Percentiles rank a stretch among this genome's conserved stretches.
phyloP scores from a whole-genome alignment of 2,329 filamentous ascomycete species.

The Xylaria sp. region DNA sequence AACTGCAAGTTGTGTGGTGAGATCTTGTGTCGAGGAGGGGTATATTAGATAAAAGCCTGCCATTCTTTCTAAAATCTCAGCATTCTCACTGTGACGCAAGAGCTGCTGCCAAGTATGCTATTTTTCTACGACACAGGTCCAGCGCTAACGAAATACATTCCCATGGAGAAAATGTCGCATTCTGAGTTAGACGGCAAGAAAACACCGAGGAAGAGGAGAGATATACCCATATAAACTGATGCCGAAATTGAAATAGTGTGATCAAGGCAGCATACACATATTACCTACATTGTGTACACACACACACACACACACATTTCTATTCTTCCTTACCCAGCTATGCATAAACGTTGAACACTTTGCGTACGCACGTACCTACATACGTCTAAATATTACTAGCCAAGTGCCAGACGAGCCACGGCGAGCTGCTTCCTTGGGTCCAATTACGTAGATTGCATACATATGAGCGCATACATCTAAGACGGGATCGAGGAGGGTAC shows the following conservation, averaged over 20 bases:
- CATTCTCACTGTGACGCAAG: slow-evolving; percentile 16
- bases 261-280: slow-evolving; percentile 17
- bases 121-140: not conserved
- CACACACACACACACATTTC: not conserved
- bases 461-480: slow-evolving; percentile 20
- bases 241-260: slow-evolving; percentile 21
- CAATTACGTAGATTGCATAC: slow-evolving; percentile 21
- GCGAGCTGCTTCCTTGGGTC: slow-evolving; percentile 23
- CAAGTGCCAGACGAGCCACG: slow-evolving; percentile 4
- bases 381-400: slow-evolving; percentile 5
- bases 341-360: not conserved
- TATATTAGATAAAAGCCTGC: slow-evolving; percentile 8
- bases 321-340: slow-evolving; percentile 11
- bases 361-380: slow-evolving; percentile 23
- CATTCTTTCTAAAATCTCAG: slow-evolving; percentile 13
- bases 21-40: slow-evolving; percentile 12
- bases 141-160: not conserved
- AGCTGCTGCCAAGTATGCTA: not conserved
- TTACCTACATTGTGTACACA: not conserved
- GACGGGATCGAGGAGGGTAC: slow-evolving; percentile 13
- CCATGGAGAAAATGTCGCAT: not conserved
- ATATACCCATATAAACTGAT: not conserved
- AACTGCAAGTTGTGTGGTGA: slow-evolving; percentile 18
- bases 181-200: not conserved
- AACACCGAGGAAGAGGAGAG: slow-evolving; percentile 1